These are phyloP conservation scores for Trichoderma simmonsii DNA, from an alignment of 2,329 filamentous ascomycete genomes.

Conservation along the genomic window DNA sequence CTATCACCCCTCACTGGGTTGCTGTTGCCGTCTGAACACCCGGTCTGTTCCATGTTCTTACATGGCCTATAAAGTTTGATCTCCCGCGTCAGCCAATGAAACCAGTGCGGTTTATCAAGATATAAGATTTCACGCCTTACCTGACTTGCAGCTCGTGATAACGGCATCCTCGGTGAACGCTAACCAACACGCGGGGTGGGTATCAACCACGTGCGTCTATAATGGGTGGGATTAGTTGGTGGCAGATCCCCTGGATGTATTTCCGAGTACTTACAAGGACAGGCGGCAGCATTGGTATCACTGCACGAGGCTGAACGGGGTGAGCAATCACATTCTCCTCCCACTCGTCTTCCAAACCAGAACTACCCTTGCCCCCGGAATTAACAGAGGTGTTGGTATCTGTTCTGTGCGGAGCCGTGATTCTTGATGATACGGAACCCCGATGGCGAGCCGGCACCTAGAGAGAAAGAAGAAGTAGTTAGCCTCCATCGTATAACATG, in stretches of 20 bases:
- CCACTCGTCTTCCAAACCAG: constrained; percentile 55
- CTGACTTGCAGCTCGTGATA: constrained; percentile 85
- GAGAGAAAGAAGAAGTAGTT: not conserved
- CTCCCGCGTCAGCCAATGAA: constrained; percentile 20
- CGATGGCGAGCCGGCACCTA: constrained; percentile 39
- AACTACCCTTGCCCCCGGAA: constrained; percentile 66
- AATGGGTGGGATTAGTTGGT: constrained; percentile 6
- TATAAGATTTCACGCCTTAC: constrained; percentile 45
- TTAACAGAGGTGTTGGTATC: constrained; percentile 61
- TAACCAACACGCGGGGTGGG: constrained; percentile 83
- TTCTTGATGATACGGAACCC: constrained; percentile 52
- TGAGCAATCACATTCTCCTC: constrained; percentile 66
- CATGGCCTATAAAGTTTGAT: constrained; percentile 55
- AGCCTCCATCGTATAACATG: not conserved
- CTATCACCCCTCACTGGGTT: not conserved
- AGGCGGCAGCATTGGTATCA: constrained; percentile 82
- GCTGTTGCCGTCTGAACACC: constrained; percentile 14
- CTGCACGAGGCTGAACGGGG: constrained; percentile 77
- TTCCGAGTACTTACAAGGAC: constrained; percentile 66
- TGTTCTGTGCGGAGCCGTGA: constrained; percentile 48
- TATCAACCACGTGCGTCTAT: constrained; percentile 77
- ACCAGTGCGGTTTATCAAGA: not conserved
- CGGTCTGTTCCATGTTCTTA: constrained; percentile 71
- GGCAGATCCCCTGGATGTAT: not conserved
- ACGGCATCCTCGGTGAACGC: constrained; percentile 94